Percentiles rank a stretch among this genome's conserved stretches.
phyloP scores from a whole-genome alignment of 2,329 filamentous ascomycete species.

The Nemania serpens region DNA sequence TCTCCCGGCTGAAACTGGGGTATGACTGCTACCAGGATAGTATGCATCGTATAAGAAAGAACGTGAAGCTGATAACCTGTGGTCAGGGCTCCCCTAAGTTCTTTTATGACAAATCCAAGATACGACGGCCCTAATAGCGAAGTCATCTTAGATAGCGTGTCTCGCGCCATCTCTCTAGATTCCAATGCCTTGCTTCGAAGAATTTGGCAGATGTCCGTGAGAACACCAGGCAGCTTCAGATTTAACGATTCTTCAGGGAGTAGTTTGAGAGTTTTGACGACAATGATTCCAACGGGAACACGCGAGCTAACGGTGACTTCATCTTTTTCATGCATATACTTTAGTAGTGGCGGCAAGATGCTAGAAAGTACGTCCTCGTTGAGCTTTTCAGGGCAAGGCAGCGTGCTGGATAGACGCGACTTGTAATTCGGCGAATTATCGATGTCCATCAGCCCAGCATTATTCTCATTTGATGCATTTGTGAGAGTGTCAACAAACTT shows the following conservation, averaged over 20 bases:
- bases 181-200: slow-evolving; percentile 87
- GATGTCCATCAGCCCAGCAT: slow-evolving; percentile 50
- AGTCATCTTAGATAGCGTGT: slow-evolving; percentile 84
- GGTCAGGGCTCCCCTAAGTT: slow-evolving; percentile 80
- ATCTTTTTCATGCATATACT: slow-evolving; percentile 90
- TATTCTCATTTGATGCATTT: slow-evolving; percentile 51
- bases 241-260: slow-evolving; percentile 75
- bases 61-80: slow-evolving; percentile 94
- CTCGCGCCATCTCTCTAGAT: slow-evolving; percentile 86
- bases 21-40: slow-evolving; percentile 77
- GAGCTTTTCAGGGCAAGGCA: slow-evolving; percentile 71
- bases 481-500: slow-evolving; percentile 79
- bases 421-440: slow-evolving; percentile 41
- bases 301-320: slow-evolving; percentile 92
- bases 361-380: slow-evolving; percentile 72
- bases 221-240: slow-evolving; percentile 75
- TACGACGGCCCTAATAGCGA: slow-evolving; percentile 79
- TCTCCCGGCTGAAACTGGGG: slow-evolving; percentile 79
- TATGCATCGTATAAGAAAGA: slow-evolving; percentile 91
- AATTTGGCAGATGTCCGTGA: slow-evolving; percentile 93
- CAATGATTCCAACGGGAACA: slow-evolving; percentile 85
- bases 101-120: slow-evolving; percentile 91
- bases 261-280: slow-evolving; percentile 84
- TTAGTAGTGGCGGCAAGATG: slow-evolving; percentile 78
- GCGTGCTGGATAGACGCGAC: slow-evolving; percentile 62